Percentiles rank a stretch among this genome's conserved stretches.
Conservation (phyloP, 2,329 filamentous ascomycete species). For the Stenocarpella maydis region DNA sequence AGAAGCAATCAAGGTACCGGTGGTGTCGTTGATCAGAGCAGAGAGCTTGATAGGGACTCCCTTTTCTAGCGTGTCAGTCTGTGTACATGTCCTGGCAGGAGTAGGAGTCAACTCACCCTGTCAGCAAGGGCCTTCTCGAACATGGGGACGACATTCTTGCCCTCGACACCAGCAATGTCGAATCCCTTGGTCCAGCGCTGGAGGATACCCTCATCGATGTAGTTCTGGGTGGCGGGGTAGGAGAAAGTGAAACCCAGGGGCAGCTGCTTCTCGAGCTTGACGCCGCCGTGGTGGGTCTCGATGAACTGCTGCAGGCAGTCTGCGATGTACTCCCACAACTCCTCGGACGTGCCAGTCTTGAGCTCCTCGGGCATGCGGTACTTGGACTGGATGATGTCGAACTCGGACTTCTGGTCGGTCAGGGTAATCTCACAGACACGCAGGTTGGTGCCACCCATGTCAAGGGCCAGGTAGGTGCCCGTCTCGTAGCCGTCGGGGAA, state of each 20-base stretch:
- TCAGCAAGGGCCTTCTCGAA: slow-evolving; percentile 80
- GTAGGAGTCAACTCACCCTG: slow-evolving; percentile 56
- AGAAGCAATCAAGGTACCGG: slow-evolving; percentile 94
- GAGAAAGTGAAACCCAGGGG: slow-evolving; percentile 96
- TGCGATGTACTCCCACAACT: slow-evolving; percentile 94
- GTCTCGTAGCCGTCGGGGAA: slow-evolving; percentile 88
- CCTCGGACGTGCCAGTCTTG: slow-evolving; percentile 82
- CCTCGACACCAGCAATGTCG: slow-evolving; percentile 91
- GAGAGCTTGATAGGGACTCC: slow-evolving; percentile 91
- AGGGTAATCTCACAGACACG: slow-evolving; percentile 93
- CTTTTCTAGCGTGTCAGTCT: slow-evolving; percentile 51
- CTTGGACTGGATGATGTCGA: slow-evolving; percentile 95
- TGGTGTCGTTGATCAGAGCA: slow-evolving; percentile 97
- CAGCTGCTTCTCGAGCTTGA: slow-evolving; percentile 67
- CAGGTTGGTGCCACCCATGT: slow-evolving; percentile 96
- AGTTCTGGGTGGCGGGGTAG: slow-evolving; percentile 91
- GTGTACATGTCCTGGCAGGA: slow-evolving; percentile 35
- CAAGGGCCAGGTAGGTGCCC: slow-evolving; percentile 86
- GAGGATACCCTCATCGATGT: slow-evolving; percentile 90
- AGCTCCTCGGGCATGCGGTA: slow-evolving; percentile 94
- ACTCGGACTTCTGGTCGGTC: slow-evolving; percentile 86
- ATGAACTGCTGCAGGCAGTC: slow-evolving; percentile 93
- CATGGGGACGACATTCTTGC: slow-evolving; percentile 87
- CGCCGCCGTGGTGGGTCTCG: slow-evolving; percentile 79
- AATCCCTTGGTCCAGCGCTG: slow-evolving; percentile 99